These are phyloP conservation scores for Eucalyptus paniculata DNA, from an alignment of 345 rosid genomes.

Conservation along the genomic window DNA sequence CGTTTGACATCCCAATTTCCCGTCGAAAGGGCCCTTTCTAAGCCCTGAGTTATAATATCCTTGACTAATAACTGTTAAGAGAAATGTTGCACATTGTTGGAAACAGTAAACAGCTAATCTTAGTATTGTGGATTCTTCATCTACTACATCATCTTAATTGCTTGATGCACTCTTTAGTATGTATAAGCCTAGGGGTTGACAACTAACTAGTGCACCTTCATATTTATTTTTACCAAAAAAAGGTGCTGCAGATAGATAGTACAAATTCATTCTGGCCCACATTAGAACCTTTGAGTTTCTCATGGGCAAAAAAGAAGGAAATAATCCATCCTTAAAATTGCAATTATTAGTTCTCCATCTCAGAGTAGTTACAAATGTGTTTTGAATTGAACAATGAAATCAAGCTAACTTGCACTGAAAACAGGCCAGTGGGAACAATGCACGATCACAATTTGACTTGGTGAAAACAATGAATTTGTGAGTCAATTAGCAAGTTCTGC, in stretches of 20 bases:
- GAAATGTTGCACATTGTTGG: background rate
- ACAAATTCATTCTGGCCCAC: background rate
- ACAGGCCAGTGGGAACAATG: background rate
- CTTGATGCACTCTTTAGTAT: background rate
- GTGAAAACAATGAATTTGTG: background rate
- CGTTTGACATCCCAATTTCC: constrained; percentile 90
- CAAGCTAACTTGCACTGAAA: background rate
- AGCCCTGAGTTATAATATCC: constrained; percentile 40
- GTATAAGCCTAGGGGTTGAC: background rate
- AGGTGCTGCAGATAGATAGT: background rate
- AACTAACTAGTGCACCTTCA: background rate
- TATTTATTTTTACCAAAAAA: background rate
- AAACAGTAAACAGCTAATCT: background rate
- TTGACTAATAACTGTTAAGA: constrained; percentile 1
- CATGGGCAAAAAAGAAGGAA: background rate
- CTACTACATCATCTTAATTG: background rate
- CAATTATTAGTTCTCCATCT: background rate
- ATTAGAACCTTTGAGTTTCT: background rate
- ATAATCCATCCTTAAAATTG: background rate
- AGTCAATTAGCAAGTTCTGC: background rate
- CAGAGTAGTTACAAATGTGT: background rate
- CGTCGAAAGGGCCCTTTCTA: constrained; percentile 88
- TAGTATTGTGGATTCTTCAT: background rate
- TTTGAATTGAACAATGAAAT: background rate
- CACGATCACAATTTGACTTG: background rate